These are phyloP conservation scores for Globisporangium parvum DNA, from an alignment of 352 stramenopile genomes.

Conservation along the genomic window DNA sequence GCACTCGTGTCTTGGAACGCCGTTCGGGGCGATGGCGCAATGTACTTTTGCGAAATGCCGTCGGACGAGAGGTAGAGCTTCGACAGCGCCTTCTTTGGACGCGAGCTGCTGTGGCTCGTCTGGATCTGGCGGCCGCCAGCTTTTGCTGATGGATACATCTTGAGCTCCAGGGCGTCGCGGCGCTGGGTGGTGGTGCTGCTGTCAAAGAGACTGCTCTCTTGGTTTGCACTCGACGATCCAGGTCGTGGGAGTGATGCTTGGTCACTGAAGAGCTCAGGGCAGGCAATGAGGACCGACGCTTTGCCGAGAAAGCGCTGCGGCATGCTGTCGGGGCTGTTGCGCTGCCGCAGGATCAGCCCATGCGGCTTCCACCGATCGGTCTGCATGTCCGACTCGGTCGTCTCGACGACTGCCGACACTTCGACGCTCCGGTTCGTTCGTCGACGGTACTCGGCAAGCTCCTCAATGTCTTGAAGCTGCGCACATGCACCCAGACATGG, in stretches of 20 bases:
- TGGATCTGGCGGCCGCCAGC: constrained; percentile 53
- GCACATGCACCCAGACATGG: not conserved
- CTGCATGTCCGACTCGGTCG: constrained; percentile 50
- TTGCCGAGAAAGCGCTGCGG: constrained; percentile 67
- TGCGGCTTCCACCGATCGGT: constrained; percentile 69
- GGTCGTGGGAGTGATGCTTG: not conserved
- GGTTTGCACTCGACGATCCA: constrained; percentile 12
- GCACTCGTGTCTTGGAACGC: constrained; percentile 10
- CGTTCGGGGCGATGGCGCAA: constrained; percentile 27
- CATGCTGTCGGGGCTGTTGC: constrained; percentile 60
- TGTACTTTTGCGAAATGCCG: constrained; percentile 69
- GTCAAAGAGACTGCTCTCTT: constrained; percentile 14
- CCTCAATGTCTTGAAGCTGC: constrained; percentile 59
- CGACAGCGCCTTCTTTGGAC: constrained; percentile 57
- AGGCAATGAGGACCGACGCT: constrained; percentile 63
- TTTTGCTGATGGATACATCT: constrained; percentile 42
- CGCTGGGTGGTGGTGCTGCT: constrained; percentile 30
- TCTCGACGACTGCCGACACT: constrained; percentile 36
- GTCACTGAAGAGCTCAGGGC: constrained; percentile 34
- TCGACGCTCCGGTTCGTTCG: constrained; percentile 58
- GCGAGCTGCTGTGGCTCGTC: constrained; percentile 41
- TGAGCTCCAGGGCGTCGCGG: constrained; percentile 50
- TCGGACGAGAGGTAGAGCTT: constrained; percentile 67
- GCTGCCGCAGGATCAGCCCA: constrained; percentile 64
- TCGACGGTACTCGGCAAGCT: constrained; percentile 40